Conservation (phyloP, 2,329 filamentous ascomycete species). For the Bipolaris victoriae region DNA sequence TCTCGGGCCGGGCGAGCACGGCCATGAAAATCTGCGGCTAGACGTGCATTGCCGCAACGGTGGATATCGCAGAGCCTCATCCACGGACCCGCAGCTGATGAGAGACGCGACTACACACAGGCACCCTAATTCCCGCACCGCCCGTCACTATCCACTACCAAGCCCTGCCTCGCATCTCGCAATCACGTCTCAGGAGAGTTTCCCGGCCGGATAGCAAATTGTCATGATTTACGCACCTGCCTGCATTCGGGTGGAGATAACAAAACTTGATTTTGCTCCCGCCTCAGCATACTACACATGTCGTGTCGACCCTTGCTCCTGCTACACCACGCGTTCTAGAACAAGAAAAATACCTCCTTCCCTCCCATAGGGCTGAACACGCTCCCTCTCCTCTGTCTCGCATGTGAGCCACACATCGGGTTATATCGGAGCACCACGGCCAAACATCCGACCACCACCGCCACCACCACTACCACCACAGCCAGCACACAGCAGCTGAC, state of each 20-base stretch:
- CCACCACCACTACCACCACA: neutral
- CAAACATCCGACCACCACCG: slow-evolving; percentile 1
- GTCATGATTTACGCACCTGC: slow-evolving; percentile 4
- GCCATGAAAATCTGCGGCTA: slow-evolving; percentile 19
- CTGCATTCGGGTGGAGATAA: slow-evolving; percentile 13
- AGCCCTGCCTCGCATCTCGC: neutral
- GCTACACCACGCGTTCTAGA: slow-evolving; percentile 8
- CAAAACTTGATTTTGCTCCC: slow-evolving; percentile 15
- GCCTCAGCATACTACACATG: neutral
- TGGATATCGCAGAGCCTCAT: slow-evolving; percentile 16
- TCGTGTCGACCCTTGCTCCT: neutral
- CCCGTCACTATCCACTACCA: slow-evolving; percentile 2
- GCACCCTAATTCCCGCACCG: slow-evolving; percentile 10
- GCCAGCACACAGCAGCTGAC: no score
- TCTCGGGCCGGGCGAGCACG: slow-evolving; percentile 11
- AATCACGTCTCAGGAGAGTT: neutral
- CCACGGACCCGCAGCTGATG: slow-evolving; percentile 1
- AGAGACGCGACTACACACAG: neutral
- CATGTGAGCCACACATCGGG: slow-evolving; percentile 19
- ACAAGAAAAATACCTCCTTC: neutral
- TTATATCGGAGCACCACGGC: slow-evolving; percentile 12
- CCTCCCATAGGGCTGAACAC: slow-evolving; percentile 26
- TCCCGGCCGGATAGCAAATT: slow-evolving; percentile 11
- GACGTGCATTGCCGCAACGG: slow-evolving; percentile 17
- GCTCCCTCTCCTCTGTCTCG: slow-evolving; percentile 4